Evolutionary conservation across 306 rosid species (phyloP).

Genomic region (Ziziphus jujuba): DNA sequence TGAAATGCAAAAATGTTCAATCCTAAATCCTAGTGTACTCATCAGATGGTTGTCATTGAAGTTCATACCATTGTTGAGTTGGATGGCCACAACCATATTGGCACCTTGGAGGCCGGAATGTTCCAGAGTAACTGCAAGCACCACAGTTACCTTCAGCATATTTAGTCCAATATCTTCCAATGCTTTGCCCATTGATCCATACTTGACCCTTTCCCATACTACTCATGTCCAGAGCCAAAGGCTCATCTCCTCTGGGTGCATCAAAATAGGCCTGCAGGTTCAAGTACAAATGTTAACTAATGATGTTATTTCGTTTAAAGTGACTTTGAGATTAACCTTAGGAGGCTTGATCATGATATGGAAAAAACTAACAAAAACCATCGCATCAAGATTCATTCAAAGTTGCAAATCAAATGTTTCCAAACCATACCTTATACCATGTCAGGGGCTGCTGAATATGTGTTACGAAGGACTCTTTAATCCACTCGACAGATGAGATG

Average conservation of each 20-base stretch:
- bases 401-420: slow-evolving; percentile 2
- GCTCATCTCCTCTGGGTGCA: slow-evolving; percentile 65
- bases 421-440: slow-evolving; percentile 47
- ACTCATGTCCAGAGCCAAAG: slow-evolving; percentile 80
- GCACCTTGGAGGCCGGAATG: slow-evolving; percentile 64
- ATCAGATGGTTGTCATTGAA: not conserved
- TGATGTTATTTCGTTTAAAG: not conserved
- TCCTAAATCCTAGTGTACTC: not conserved
- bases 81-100: slow-evolving; percentile 58
- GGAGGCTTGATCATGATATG: not conserved
- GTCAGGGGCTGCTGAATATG: slow-evolving; percentile 61
- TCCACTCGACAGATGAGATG: slow-evolving; percentile 57
- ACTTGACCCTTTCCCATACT: slow-evolving; percentile 86
- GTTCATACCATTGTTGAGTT: slow-evolving; percentile 75
- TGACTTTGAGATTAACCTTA: not conserved
- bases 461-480: slow-evolving; percentile 32
- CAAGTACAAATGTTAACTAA: slow-evolving; percentile 6
- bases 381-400: slow-evolving; percentile 1
- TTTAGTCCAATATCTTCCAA: slow-evolving; percentile 87
- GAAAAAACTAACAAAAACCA: not conserved
- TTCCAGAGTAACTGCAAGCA: slow-evolving; percentile 58
- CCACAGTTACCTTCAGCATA: slow-evolving; percentile 61
- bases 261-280: slow-evolving; percentile 52
- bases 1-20: not conserved
- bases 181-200: slow-evolving; percentile 82